Conservation (phyloP, 2,329 filamentous ascomycete genomes). For the Pseudocercospora musae region DNA sequence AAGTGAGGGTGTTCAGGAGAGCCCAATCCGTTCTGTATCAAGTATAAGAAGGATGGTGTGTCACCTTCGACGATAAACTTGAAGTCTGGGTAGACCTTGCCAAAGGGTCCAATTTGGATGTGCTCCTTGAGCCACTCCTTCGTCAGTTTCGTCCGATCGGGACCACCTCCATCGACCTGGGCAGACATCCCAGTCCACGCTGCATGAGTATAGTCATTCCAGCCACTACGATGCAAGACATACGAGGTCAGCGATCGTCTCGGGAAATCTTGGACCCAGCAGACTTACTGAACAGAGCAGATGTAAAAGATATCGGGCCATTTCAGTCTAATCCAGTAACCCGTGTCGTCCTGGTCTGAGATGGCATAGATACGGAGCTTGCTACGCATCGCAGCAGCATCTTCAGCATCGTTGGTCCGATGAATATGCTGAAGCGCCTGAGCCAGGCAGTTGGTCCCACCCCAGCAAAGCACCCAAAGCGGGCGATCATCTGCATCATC, state of each 20-base stretch:
- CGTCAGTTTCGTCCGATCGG: constrained; percentile 48
- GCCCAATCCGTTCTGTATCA: constrained; percentile 47
- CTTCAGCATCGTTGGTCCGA: constrained; percentile 25
- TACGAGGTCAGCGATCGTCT: background rate
- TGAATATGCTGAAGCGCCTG: constrained; percentile 46
- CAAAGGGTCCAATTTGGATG: constrained; percentile 52
- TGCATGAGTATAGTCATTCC: constrained; percentile 54
- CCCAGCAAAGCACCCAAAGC: constrained; percentile 51
- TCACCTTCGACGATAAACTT: constrained; percentile 54
- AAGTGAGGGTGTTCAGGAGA: constrained; percentile 46
- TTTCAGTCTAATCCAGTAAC: constrained; percentile 53
- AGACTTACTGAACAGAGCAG: constrained; percentile 45
- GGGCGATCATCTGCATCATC: constrained; percentile 35
- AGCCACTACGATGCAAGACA: constrained; percentile 37
- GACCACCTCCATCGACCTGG: constrained; percentile 50
- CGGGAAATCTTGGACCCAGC: background rate
- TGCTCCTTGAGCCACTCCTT: constrained; percentile 53
- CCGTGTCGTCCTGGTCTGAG: constrained; percentile 59
- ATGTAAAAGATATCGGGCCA: constrained; percentile 58
- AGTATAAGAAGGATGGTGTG: constrained; percentile 51
- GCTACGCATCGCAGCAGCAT: constrained; percentile 38
- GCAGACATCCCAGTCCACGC: constrained; percentile 58
- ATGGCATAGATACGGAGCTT: constrained; percentile 55
- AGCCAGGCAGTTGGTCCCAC: constrained; percentile 52
- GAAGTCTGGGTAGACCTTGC: constrained; percentile 43